Percentiles rank a stretch among this genome's conserved stretches.
Evolutionary conservation across 2,329 filamentous ascomycete genomes (phyloP).

Genomic region (Massarina eburnea): DNA sequence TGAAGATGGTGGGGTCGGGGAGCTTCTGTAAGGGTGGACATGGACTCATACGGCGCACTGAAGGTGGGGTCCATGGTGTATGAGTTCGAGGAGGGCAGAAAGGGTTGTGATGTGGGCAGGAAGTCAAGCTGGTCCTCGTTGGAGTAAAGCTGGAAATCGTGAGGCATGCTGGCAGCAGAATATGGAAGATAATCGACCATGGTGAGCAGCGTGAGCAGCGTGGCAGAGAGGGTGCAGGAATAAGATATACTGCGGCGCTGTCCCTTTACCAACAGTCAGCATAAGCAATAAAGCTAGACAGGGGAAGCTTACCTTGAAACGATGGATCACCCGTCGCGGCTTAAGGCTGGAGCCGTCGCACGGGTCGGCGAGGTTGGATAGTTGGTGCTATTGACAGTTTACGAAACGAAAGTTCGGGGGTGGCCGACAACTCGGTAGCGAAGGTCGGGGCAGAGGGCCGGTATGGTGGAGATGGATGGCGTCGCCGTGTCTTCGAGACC

Average conservation of each 20-base stretch:
- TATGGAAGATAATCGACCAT: constrained; percentile 42
- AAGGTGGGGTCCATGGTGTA: constrained; percentile 40
- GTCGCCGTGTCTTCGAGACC: background rate
- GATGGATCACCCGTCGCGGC: constrained; percentile 23
- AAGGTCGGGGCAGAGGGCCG: constrained; percentile 18
- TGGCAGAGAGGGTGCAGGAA: constrained; percentile 9
- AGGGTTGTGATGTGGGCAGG: constrained; percentile 32
- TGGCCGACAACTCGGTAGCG: constrained; percentile 30
- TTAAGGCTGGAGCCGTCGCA: constrained; percentile 26
- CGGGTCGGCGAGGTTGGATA: constrained; percentile 29
- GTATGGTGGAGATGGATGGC: background rate
- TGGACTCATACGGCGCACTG: constrained; percentile 39
- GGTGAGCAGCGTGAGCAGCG: constrained; percentile 15
- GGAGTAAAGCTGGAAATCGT: constrained; percentile 44
- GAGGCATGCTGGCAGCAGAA: constrained; percentile 31
- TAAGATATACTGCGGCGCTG: constrained; percentile 18
- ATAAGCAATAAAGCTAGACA: constrained; percentile 27
- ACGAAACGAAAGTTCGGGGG: constrained; percentile 16
- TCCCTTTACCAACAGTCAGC: constrained; percentile 29
- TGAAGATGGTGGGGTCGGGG: constrained; percentile 38
- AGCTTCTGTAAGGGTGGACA: constrained; percentile 35
- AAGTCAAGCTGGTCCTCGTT: constrained; percentile 37
- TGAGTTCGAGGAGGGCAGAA: constrained; percentile 28
- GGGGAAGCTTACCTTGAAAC: constrained; percentile 39
- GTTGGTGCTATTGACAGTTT: constrained; percentile 15